These are phyloP conservation scores for Podospora tetraspora DNA, from an alignment of 495 filamentous ascomycete species.

Conservation along the genomic window DNA sequence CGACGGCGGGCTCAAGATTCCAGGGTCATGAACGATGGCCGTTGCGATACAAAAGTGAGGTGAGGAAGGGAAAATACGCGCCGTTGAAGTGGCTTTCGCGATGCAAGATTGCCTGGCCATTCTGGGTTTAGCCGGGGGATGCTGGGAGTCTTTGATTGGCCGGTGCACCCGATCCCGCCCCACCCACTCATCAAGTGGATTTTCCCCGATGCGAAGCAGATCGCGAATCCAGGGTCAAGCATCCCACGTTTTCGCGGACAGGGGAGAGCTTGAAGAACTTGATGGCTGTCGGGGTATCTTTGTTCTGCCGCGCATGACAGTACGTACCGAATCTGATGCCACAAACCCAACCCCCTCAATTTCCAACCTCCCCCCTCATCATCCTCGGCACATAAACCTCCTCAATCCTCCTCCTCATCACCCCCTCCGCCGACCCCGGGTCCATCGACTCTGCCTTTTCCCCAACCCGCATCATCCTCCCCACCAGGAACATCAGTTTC, in stretches of 20 bases:
- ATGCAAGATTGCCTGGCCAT: slow-evolving; percentile 6
- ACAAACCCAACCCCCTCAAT: background rate
- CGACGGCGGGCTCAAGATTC: slow-evolving; percentile 11
- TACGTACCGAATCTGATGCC: background rate
- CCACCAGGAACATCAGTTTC: slow-evolving; percentile 83
- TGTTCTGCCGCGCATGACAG: background rate
- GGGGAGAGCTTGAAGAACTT: no score
- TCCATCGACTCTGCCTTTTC: slow-evolving; percentile 67
- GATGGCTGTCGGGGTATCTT: background rate
- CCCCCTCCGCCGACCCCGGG: slow-evolving; percentile 62
- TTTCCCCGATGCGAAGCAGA: background rate
- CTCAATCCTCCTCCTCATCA: slow-evolving; percentile 47
- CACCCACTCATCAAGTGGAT: background rate
- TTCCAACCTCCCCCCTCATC: background rate
- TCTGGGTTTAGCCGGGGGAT: slow-evolving; percentile 4
- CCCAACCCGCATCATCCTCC: slow-evolving; percentile 79
- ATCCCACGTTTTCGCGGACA: background rate
- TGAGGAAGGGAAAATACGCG: slow-evolving; percentile 7
- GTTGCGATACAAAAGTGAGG: background rate
- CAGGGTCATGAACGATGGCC: slow-evolving; percentile 8
- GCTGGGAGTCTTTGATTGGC: background rate
- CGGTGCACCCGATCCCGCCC: background rate
- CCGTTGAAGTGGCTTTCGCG: background rate
- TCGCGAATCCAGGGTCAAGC: background rate
- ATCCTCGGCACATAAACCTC: slow-evolving; percentile 15